Percentiles rank a stretch among this genome's conserved stretches.
Evolutionary conservation across 768 basidiomycete genomes (phyloP).

Genomic region (Leccinum longicurvipes): DNA sequence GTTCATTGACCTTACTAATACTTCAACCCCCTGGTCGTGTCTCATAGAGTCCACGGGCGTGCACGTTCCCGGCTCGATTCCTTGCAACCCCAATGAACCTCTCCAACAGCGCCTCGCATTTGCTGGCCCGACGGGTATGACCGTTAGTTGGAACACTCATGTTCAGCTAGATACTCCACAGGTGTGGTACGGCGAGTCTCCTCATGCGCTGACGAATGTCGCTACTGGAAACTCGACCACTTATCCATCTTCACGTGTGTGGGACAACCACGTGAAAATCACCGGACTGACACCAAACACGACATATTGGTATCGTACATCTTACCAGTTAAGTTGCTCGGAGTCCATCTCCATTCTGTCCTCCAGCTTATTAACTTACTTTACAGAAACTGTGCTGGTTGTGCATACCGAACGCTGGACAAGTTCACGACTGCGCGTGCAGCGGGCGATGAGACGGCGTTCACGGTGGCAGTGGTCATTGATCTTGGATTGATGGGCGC

Average conservation of each 20-base stretch:
- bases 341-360: background rate
- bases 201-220: constrained; percentile 15
- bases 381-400: constrained; percentile 24
- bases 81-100: constrained; percentile 28
- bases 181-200: constrained; percentile 25
- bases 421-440: constrained; percentile 24
- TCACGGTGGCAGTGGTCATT: constrained; percentile 24
- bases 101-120: constrained; percentile 26
- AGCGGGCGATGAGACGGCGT: constrained; percentile 17
- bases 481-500: constrained; percentile 29
- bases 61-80: constrained; percentile 26
- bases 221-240: constrained; percentile 21
- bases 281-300: constrained; percentile 23
- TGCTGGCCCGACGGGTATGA: constrained; percentile 26
- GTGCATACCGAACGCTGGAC: constrained; percentile 23
- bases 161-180: constrained; percentile 19
- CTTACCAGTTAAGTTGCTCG: constrained; percentile 20
- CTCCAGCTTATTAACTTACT: background rate
- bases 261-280: constrained; percentile 28
- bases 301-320: constrained; percentile 27
- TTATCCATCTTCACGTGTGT: constrained; percentile 25
- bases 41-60: constrained; percentile 28
- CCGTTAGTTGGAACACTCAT: constrained; percentile 25
- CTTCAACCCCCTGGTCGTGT: constrained; percentile 16
- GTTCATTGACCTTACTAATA: constrained; percentile 14